Evolutionary conservation across 139 green algal genomes (phyloP).

Genomic region (Chlorella sorokiniana): DNA sequence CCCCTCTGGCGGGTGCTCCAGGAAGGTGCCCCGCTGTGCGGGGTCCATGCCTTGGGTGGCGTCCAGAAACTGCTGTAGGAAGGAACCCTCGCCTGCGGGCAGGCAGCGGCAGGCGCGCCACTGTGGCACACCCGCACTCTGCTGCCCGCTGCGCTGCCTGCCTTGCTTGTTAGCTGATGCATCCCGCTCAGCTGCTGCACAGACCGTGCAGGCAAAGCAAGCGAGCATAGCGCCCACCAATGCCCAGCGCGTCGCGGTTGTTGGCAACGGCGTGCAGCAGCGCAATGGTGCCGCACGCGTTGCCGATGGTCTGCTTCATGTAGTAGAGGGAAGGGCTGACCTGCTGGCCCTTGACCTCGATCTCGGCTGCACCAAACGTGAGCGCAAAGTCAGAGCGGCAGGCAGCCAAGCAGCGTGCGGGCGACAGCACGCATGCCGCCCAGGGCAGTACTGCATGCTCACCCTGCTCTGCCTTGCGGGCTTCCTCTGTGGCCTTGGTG

Average conservation of each 20-base stretch:
- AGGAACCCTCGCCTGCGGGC: constrained; percentile 56
- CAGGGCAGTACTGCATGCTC: neutral
- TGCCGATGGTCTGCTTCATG: constrained; percentile 95
- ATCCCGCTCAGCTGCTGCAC: no score
- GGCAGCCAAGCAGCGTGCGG: neutral
- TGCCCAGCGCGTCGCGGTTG: constrained; percentile 15
- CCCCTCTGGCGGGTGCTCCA: constrained; percentile 82
- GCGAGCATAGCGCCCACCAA: constrained; percentile 22
- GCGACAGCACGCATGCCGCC: no score
- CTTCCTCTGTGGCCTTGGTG: constrained; percentile 65
- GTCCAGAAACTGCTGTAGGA: constrained; percentile 74
- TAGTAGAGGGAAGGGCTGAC: constrained; percentile 69
- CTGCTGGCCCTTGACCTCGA: constrained; percentile 28
- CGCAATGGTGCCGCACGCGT: constrained; percentile 95
- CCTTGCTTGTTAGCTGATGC: no score
- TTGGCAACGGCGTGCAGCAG: constrained; percentile 76
- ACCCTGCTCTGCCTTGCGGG: constrained; percentile 39
- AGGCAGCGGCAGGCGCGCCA: neutral
- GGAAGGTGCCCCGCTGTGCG: constrained; percentile 62
- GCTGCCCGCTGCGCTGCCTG: neutral
- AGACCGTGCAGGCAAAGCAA: no score
- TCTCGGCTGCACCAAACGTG: neutral
- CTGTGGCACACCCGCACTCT: neutral
- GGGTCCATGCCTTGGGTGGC: constrained; percentile 64
- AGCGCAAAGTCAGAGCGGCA: neutral